A percentile compares a stretch with the other conserved stretches of the same genome.
phyloP scores from a whole-genome alignment of 2,329 filamentous ascomycete genomes.

The Alternaria ventricosa region DNA sequence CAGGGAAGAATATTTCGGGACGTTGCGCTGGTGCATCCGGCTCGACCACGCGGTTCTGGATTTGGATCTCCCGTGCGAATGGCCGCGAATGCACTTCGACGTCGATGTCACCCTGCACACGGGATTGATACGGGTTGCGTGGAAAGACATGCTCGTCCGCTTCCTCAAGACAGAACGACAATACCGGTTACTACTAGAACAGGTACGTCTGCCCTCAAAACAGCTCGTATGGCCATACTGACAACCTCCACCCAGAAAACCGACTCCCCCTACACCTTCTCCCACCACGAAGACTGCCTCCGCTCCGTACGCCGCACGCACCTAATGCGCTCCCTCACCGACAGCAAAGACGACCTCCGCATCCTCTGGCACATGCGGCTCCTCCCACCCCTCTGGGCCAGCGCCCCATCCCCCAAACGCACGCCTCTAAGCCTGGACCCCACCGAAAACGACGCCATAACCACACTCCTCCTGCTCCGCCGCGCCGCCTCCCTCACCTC shows the following conservation, averaged over 20 bases:
- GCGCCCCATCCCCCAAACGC: conserved; percentile 7
- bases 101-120: conserved; percentile 13
- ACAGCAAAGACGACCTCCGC: conserved; percentile 17
- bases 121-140: conserved; percentile 19
- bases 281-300: conserved; percentile 36
- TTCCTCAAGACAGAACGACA: conserved; percentile 34
- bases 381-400: conserved; percentile 32
- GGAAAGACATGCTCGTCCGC: conserved; percentile 30
- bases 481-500: conserved; percentile 27
- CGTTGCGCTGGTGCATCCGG: conserved; percentile 34
- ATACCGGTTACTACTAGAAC: conserved; percentile 27
- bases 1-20: conserved; percentile 21
- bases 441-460: conserved; percentile 27
- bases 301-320: conserved; percentile 34
- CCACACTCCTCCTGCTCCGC: conserved; percentile 29
- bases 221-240: background rate
- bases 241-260: conserved; percentile 15
- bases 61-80: conserved; percentile 23
- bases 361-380: conserved; percentile 32
- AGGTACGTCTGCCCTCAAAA: conserved; percentile 9
- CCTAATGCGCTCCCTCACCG: conserved; percentile 17
- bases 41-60: conserved; percentile 37
- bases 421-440: conserved; percentile 11
- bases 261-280: conserved; percentile 26
- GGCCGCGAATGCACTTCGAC: conserved; percentile 2